These are phyloP conservation scores for Hyaloraphidium curvatum DNA, from an alignment of 192 early-diverging fungal species.

Conservation along the genomic window DNA sequence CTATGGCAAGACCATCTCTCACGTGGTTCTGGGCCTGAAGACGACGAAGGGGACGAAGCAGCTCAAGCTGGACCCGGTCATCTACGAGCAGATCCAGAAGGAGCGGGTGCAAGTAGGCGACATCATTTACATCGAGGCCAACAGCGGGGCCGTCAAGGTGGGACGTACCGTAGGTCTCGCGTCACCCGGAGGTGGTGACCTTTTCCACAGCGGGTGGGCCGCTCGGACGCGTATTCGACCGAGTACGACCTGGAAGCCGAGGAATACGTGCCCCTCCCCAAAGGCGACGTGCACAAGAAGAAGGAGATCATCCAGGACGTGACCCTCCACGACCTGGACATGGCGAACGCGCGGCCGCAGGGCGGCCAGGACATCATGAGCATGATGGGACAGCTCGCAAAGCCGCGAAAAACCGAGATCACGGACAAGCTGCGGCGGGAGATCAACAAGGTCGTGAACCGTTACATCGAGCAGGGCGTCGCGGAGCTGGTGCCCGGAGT, in stretches of 20 bases:
- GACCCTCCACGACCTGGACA: constrained; percentile 91
- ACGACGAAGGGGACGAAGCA: constrained; percentile 98
- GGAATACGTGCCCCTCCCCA: constrained; percentile 91
- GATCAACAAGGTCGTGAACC: constrained; percentile 98
- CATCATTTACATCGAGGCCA: constrained; percentile 96
- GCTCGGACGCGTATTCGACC: constrained; percentile 94
- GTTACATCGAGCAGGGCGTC: constrained; percentile 93
- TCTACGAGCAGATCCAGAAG: constrained; percentile 92
- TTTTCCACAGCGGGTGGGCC: constrained; percentile 56
- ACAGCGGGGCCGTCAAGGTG: constrained; percentile 92
- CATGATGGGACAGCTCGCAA: constrained; percentile 95
- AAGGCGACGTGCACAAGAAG: constrained; percentile 98
- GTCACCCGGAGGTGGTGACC: too few species aligned
- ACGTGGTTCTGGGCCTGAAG: constrained; percentile 91
- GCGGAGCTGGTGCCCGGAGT: constrained; percentile 96
- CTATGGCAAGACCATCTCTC: constrained; percentile 89
- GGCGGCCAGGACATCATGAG: constrained; percentile 97
- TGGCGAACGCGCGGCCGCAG: constrained; percentile 88
- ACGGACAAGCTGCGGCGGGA: constrained; percentile 94
- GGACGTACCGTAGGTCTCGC: background rate
- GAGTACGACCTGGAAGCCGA: constrained; percentile 98
- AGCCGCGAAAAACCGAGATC: constrained; percentile 98
- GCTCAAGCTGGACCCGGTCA: constrained; percentile 88
- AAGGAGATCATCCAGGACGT: constrained; percentile 98
- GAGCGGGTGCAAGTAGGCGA: constrained; percentile 92